Conservation (phyloP, 148 eudicot species). For the Rhododendron kiyosumense region DNA sequence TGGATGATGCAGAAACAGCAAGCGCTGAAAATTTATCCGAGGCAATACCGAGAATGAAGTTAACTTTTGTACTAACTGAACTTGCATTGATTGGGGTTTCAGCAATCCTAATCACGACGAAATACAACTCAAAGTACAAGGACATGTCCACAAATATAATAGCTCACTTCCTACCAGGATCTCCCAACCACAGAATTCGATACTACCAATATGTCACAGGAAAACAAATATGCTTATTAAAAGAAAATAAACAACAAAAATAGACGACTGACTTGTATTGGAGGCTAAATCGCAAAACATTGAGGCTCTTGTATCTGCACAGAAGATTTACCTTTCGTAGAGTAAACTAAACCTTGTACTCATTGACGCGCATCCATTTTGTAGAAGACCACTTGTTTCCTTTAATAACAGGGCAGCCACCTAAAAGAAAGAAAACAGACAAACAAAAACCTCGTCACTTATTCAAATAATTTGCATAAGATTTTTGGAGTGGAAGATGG, state of each 20-base stretch:
- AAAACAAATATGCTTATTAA: neutral
- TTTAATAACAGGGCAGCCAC: constrained; percentile 41
- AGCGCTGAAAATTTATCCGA: neutral
- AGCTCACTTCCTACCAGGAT: neutral
- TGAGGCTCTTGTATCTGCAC: neutral
- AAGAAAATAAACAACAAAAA: neutral
- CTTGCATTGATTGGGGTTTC: neutral
- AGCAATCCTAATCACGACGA: neutral
- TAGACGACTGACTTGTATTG: neutral
- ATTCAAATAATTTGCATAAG: neutral
- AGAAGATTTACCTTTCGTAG: constrained; percentile 11
- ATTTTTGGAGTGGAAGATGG: neutral
- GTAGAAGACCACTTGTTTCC: constrained; percentile 50
- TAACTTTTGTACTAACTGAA: neutral
- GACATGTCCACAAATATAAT: neutral
- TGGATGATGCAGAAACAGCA: neutral
- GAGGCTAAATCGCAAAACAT: neutral
- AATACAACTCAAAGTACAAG: neutral
- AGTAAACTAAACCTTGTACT: constrained; percentile 22
- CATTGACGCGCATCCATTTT: constrained; percentile 44
- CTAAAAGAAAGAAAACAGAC: constrained; percentile 8
- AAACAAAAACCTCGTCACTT: neutral
- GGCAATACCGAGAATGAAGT: neutral
- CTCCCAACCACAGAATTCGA: neutral
- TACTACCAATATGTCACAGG: neutral